These are phyloP conservation scores for Triangularia verruculosa DNA, from an alignment of 2,329 filamentous ascomycete species.

Conservation along the genomic window DNA sequence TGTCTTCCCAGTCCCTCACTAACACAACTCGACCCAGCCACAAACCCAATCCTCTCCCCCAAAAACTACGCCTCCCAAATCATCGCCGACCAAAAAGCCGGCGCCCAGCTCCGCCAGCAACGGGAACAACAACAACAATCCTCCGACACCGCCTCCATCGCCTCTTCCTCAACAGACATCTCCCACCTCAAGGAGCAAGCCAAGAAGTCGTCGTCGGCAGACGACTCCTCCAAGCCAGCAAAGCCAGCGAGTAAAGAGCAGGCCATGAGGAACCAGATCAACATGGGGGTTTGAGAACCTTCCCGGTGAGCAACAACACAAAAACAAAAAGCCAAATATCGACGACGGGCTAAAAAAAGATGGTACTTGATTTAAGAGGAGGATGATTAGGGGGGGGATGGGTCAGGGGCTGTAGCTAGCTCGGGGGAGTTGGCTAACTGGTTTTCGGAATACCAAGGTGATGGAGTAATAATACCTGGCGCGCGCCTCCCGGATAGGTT, in stretches of 20 bases:
- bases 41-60: conserved; percentile 2
- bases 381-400: too few relatives aligned
- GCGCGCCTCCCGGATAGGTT: neutral
- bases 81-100: conserved; percentile 9
- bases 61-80: neutral
- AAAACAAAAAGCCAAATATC: too few relatives aligned
- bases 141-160: conserved; percentile 28
- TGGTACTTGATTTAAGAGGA: too few relatives aligned
- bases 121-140: neutral
- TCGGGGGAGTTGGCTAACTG: too few relatives aligned
- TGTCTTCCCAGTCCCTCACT: neutral
- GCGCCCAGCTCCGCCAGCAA: conserved; percentile 1
- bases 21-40: neutral
- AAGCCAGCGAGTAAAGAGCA: conserved; percentile 4
- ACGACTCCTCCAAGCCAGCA: conserved; percentile 1
- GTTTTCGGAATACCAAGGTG: neutral
- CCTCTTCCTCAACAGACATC: conserved; percentile 25
- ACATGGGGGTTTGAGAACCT: conserved; percentile 19
- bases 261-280: conserved; percentile 20
- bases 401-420: too few relatives aligned
- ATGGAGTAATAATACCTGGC: neutral
- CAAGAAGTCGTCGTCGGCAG: conserved; percentile 3
- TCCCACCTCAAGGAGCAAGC: conserved; percentile 27
- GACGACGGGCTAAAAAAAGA: too few relatives aligned
- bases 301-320: too few relatives aligned